Evolutionary conservation across 2,329 filamentous ascomycete species (phyloP).

Genomic region (Trichoderma lentiforme): DNA sequence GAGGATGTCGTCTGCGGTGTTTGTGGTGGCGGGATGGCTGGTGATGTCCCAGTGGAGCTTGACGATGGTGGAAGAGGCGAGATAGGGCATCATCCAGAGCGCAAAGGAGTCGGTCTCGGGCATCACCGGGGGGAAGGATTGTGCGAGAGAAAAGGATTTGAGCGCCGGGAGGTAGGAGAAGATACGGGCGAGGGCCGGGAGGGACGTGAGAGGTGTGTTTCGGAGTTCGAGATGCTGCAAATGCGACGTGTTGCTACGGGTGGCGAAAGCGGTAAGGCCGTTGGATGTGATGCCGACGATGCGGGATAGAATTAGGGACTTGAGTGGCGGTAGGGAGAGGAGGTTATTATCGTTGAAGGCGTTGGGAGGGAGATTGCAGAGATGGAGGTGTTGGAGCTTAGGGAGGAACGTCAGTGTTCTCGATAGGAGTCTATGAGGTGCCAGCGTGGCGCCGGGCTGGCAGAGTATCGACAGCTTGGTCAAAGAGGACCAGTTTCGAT

Average conservation of each 20-base stretch:
- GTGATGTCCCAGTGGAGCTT: conserved; percentile 65
- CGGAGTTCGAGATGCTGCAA: conserved; percentile 53
- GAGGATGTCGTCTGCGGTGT: conserved; percentile 58
- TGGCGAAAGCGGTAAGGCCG: conserved; percentile 57
- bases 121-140: conserved; percentile 53
- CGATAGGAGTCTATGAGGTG: conserved; percentile 50
- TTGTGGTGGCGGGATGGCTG: conserved; percentile 42
- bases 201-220: conserved; percentile 53
- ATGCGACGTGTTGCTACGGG: conserved; percentile 42
- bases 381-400: conserved; percentile 54
- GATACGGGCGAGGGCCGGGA: conserved; percentile 57
- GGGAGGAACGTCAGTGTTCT: conserved; percentile 50
- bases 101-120: conserved; percentile 50
- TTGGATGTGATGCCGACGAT: conserved; percentile 53
- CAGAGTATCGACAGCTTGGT: conserved; percentile 58
- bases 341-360: conserved; percentile 57
- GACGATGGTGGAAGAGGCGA: conserved; percentile 52
- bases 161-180: conserved; percentile 53
- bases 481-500: conserved; percentile 55
- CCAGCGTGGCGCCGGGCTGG: conserved; percentile 51
- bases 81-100: conserved; percentile 62
- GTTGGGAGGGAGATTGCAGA: conserved; percentile 54
- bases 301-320: conserved; percentile 53
- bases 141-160: conserved; percentile 51
- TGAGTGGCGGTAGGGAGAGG: conserved; percentile 52